Evolutionary conservation across 148 eudicot species (phyloP).

Genomic region (Camellia granthamiana): DNA sequence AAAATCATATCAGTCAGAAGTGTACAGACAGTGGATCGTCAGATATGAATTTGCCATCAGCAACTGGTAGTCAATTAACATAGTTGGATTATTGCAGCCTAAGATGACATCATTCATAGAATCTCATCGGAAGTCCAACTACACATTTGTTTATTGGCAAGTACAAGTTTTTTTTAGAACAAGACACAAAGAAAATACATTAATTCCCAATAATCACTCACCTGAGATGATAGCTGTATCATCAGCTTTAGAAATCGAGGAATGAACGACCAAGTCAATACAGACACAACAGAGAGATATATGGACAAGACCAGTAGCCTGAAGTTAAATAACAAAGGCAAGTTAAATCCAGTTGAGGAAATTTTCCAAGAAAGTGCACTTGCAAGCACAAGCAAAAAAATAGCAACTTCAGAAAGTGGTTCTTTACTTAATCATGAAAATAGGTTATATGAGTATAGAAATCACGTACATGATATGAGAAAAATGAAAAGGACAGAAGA

Average conservation of each 20-base stretch:
- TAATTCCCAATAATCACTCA: conserved; percentile 28
- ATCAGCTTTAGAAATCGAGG: conserved; percentile 94
- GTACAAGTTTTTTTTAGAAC: background rate
- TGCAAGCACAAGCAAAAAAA: conserved; percentile 9
- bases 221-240: conserved; percentile 93
- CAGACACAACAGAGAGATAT: conserved; percentile 63
- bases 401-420: conserved; percentile 10
- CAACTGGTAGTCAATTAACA: background rate
- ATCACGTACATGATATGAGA: background rate
- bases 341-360: background rate
- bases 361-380: background rate
- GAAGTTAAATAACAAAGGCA: conserved; percentile 22
- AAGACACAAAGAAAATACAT: background rate
- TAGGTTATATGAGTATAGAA: background rate
- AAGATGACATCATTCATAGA: background rate
- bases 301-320: conserved; percentile 74
- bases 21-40: background rate
- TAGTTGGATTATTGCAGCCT: background rate
- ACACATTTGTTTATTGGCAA: background rate
- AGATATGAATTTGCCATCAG: background rate
- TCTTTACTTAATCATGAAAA: background rate
- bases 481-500: conserved; percentile 1
- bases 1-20: background rate
- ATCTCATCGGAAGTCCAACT: background rate
- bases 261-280: conserved; percentile 83